Evolutionary conservation across 1,284 basidiomycete genomes (phyloP), one percentile per base, ranked within the genome.

Genomic region (Malassezia brasiliensis): DNA sequence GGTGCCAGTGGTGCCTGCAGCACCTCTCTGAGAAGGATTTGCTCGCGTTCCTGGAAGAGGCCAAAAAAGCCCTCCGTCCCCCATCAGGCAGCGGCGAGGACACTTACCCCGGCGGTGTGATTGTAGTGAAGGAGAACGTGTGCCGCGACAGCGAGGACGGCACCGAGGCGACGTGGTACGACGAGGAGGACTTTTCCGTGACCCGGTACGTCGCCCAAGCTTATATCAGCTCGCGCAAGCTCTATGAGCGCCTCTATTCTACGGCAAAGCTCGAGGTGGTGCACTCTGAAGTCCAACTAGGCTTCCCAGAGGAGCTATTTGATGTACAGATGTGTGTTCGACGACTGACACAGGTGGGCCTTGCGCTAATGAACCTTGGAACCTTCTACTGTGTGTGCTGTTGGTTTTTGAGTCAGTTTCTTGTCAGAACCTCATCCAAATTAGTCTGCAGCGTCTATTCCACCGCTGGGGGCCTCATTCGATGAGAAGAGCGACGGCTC

Each of bases 1-100:
- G 69, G 68, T 64, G 64, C 37, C 72, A 74, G 40, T 74, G 72
- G 72, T 72, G 67, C 39, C 50, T 73, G 31, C 72, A 74, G 59
- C 72, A 74, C 39, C 59, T 73, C 14, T 69, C 68, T 30, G 71
- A 74, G 51, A 53, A 56, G 35, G 71, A 74, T 50, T 56, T 74
- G 48, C 51, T 70, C 41, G 41, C 53, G 11, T 74, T 74, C 44
- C 61, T 74, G 8, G 37, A 59, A 15, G 61, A 65, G 0, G 65
- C 70, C 8, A 61, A 65, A 37, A 54, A 45, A 2, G 60, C 64
- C 2, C 66, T 74, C 20, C 31, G 40, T 8, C 45, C 50, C 7
- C 32, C 49, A 9, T 19, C 32, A 4, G 34, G 17, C 6, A 20
- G 40, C 12, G 30, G 34, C 4, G 57, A 62, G 15, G 55, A 52